Conservation (phyloP, 108 stramenopile species). For the Discostella stelligeroides region DNA sequence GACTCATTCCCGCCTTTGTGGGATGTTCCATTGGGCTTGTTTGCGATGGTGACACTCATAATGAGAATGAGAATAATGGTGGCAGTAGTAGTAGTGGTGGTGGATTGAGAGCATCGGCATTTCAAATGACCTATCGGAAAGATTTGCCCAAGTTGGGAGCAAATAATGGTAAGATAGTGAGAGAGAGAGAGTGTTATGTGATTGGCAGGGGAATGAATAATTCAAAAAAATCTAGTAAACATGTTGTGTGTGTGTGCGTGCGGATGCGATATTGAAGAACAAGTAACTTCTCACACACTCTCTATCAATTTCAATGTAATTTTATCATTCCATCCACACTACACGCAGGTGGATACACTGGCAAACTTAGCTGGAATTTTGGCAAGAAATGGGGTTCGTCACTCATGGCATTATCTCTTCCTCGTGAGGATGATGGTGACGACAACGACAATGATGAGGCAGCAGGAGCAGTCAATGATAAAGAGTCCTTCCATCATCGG, state of each 20-base stretch:
- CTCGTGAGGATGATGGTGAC: conserved; percentile 29
- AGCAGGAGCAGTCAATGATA: too few relatives aligned
- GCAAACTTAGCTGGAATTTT: conserved; percentile 60
- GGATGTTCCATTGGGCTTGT: conserved; percentile 49
- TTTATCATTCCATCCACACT: too few relatives aligned
- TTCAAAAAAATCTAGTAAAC: too few relatives aligned
- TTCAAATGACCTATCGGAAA: conserved; percentile 81
- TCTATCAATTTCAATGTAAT: too few relatives aligned
- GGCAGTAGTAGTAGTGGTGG: background rate
- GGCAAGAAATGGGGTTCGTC: conserved; percentile 65
- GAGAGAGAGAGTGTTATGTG: background rate
- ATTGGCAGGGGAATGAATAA: too few relatives aligned
- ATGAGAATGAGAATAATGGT: too few relatives aligned
- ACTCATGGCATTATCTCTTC: conserved; percentile 19
- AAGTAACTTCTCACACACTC: too few relatives aligned
- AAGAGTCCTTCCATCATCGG: too few relatives aligned
- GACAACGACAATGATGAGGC: conserved; percentile 28
- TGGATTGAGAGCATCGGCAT: conserved; percentile 38
- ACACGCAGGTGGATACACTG: conserved; percentile 44
- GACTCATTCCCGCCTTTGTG: conserved; percentile 56
- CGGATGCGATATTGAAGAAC: too few relatives aligned
- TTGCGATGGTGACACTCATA: conserved; percentile 1
- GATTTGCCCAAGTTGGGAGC: conserved; percentile 46
- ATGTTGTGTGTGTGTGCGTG: too few relatives aligned
- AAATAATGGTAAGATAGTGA: too few relatives aligned